Base-by-base conservation (phyloP, 2,329 filamentous ascomycete species). In the Tolypocladium album region DNA sequence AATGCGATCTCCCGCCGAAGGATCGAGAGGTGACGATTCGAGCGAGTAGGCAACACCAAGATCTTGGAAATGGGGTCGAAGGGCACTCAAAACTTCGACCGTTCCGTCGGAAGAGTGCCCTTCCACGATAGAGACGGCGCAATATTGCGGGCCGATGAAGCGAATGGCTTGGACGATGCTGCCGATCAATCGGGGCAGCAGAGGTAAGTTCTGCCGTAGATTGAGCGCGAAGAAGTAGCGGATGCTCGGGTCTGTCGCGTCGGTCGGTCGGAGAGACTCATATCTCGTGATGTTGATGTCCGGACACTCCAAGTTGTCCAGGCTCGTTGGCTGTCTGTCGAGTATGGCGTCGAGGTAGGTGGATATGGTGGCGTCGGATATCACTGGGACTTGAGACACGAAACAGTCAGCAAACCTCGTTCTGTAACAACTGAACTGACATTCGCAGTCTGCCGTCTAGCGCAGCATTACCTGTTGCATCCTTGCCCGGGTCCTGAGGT, bases 191-290 rank as follows among this genome's bases (percentile, higher is more conserved):
- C 76, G 74, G 2, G 80, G 76, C 22, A 83, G 72, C 1, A 82
- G 64, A 1, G 65, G 57, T 4, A 73, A 63, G 61, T 71, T 72
- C 61, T 83, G 68, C 43, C 76, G 72, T 20, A 83, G 69, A 62
- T 83, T 73, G n/a, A 84, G 69, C 1, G 81, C 79, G 61, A 84
- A 82, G 67, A 80, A 79, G 67, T 78, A 80, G 12, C 65, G 66
- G 31, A 63, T 59, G 50, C 62, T 61, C 40, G 58, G 3, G 27
- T 52, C 27, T 3, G 47, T 15, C 27, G 4, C 1, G 27, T 52
- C 17, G 20, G 27, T 17, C 4, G 27, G 27, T 11, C 6, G 17
- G 17, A 52, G 47, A 27, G 27, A n/a, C 17, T n/a, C 47, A 13
- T 52, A 52, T 52, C 47, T 15, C 11, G 27, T 34, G 27, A 0